phyloP scores from a whole-genome alignment of 2,329 filamentous ascomycete species.

The Xylariaceae sp. region DNA sequence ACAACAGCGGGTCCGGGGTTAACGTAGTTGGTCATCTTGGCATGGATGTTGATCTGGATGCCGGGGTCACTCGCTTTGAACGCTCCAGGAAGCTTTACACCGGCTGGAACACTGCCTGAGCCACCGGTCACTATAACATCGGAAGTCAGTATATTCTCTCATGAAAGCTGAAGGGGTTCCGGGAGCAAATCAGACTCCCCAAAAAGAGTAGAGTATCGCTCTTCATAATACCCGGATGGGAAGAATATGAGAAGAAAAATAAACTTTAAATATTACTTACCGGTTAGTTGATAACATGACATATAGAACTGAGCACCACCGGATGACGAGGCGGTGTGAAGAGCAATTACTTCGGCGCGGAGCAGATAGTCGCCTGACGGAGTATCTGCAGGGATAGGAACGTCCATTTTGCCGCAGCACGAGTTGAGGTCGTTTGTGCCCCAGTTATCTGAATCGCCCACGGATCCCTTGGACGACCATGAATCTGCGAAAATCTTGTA shows the following conservation, averaged over 20 bases:
- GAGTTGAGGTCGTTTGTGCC: conserved; percentile 48
- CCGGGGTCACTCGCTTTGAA: conserved; percentile 52
- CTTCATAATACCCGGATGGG: too few species aligned
- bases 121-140: conserved; percentile 17
- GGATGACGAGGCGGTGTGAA: conserved; percentile 47
- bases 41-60: conserved; percentile 55
- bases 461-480: conserved; percentile 47
- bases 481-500: conserved; percentile 61
- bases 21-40: conserved; percentile 46
- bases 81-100: conserved; percentile 49
- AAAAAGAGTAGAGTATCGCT: too few species aligned
- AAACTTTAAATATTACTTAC: conserved; percentile 1
- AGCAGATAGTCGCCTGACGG: conserved; percentile 52
- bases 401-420: conserved; percentile 50
- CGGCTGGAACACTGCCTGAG: conserved; percentile 32
- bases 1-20: conserved; percentile 52
- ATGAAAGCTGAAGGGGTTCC: too few species aligned
- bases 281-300: conserved; percentile 42
- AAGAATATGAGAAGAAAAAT: background rate
- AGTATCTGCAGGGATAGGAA: conserved; percentile 49
- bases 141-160: background rate
- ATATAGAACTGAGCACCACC: conserved; percentile 43
- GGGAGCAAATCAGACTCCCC: too few species aligned
- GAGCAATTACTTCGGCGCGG: conserved; percentile 51
- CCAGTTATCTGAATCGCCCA: conserved; percentile 54